A percentile compares a stretch with the other conserved stretches of the same genome.
phyloP scores from a whole-genome alignment of 169 alveolate genomes.

The Cryptosporidium parvum region DNA sequence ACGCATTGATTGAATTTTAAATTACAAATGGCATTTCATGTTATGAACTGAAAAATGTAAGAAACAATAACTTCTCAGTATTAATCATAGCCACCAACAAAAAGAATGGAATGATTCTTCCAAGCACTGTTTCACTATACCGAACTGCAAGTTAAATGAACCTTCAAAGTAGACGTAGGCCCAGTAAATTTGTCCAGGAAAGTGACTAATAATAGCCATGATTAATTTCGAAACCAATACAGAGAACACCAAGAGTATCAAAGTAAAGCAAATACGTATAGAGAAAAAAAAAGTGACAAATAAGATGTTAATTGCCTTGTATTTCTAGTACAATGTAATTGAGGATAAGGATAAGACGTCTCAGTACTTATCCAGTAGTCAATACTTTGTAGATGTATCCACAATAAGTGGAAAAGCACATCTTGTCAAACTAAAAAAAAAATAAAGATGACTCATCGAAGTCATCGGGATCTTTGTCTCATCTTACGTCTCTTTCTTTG shows the following conservation, averaged over 20 bases:
- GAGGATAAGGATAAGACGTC: not conserved
- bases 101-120: too few species aligned
- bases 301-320: slow-evolving; percentile 13
- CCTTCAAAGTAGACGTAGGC: too few species aligned
- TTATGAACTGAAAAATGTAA: too few species aligned
- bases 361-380: not conserved
- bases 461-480: slow-evolving; percentile 91
- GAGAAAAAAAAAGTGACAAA: not conserved
- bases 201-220: too few species aligned
- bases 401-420: not conserved
- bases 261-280: not conserved
- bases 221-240: too few species aligned
- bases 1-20: too few species aligned
- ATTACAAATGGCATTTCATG: too few species aligned
- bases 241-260: not conserved
- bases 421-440: slow-evolving; percentile 19
- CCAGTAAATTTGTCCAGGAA: too few species aligned
- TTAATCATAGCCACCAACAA: too few species aligned
- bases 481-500: slow-evolving; percentile 92
- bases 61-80: too few species aligned
- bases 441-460: not conserved
- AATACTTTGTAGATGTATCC: not conserved
- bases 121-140: too few species aligned
- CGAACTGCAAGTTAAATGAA: too few species aligned
- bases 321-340: not conserved